Evolutionary conservation across 2,329 filamentous ascomycete species (phyloP).

Genomic region (Colletotrichum tabaci): DNA sequence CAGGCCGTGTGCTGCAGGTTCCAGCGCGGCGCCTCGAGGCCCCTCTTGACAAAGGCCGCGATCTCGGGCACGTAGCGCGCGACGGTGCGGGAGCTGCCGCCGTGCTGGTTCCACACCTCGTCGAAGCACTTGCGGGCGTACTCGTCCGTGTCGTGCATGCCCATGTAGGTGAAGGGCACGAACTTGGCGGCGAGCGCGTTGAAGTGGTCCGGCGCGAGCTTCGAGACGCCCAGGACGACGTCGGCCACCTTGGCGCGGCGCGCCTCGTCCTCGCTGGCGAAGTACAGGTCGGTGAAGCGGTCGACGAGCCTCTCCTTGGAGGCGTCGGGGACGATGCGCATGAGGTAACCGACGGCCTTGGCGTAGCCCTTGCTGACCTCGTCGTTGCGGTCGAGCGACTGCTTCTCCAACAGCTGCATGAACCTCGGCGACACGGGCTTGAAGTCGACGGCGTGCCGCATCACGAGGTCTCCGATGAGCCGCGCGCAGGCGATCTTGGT

Average conservation of each 20-base stretch:
- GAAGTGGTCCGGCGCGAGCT: conserved; percentile 91
- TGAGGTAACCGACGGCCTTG: conserved; percentile 86
- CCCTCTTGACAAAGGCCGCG: conserved; percentile 73
- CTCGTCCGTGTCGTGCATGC: conserved; percentile 86
- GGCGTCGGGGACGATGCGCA: conserved; percentile 70
- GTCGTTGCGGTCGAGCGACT: conserved; percentile 91
- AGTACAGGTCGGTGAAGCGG: conserved; percentile 79
- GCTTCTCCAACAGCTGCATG: conserved; percentile 82
- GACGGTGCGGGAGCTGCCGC: conserved; percentile 86
- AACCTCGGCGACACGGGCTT: conserved; percentile 82
- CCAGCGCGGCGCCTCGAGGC: conserved; percentile 89
- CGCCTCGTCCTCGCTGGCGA: conserved; percentile 83
- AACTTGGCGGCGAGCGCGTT: conserved; percentile 80
- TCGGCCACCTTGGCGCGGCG: conserved; percentile 84
- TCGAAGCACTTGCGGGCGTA: conserved; percentile 85
- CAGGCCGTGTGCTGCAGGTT: conserved; percentile 90
- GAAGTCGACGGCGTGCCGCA: conserved; percentile 83
- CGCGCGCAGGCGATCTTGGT: conserved; percentile 94
- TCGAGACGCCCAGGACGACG: conserved; percentile 85
- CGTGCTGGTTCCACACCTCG: conserved; percentile 91
- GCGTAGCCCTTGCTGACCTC: conserved; percentile 94
- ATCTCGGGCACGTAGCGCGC: conserved; percentile 90
- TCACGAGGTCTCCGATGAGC: conserved; percentile 87
- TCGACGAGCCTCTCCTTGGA: conserved; percentile 66
- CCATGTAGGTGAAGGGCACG: conserved; percentile 90